These are phyloP conservation scores for Trypanosoma boissoni DNA, from an alignment of 208 protist genomes.

Conservation along the genomic window DNA sequence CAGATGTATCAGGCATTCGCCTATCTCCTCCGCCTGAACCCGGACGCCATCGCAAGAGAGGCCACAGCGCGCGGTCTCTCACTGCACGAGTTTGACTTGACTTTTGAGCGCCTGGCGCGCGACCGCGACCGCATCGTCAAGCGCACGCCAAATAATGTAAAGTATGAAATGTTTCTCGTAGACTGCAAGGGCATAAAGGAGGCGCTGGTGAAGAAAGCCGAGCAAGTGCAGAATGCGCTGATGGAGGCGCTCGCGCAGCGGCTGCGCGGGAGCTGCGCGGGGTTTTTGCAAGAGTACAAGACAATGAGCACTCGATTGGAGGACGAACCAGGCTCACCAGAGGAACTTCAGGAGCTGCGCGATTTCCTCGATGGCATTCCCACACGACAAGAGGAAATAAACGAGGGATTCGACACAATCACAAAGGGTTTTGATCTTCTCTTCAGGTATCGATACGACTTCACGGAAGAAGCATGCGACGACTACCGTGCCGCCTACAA, in stretches of 20 bases:
- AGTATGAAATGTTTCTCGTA: constrained; percentile 87
- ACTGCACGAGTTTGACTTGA: constrained; percentile 86
- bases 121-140: constrained; percentile 74
- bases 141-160: constrained; percentile 86
- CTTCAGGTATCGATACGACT: constrained; percentile 71
- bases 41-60: constrained; percentile 50
- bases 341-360: constrained; percentile 89
- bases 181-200: constrained; percentile 89
- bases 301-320: constrained; percentile 66
- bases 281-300: constrained; percentile 69
- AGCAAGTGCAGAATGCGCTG: constrained; percentile 60
- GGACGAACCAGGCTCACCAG: constrained; percentile 80
- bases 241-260: constrained; percentile 63
- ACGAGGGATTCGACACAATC: constrained; percentile 60
- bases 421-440: constrained; percentile 85
- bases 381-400: constrained; percentile 64
- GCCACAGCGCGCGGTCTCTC: constrained; percentile 35
- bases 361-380: constrained; percentile 72
- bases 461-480: constrained; percentile 72
- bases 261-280: constrained; percentile 51
- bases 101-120: constrained; percentile 80
- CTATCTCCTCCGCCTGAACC: constrained; percentile 68
- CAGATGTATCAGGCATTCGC: constrained; percentile 91
- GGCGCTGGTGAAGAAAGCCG: constrained; percentile 47
- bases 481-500: constrained; percentile 87